These are phyloP conservation scores for Penicillium mononematosum DNA, from an alignment of 495 filamentous ascomycete species.

Conservation along the genomic window DNA sequence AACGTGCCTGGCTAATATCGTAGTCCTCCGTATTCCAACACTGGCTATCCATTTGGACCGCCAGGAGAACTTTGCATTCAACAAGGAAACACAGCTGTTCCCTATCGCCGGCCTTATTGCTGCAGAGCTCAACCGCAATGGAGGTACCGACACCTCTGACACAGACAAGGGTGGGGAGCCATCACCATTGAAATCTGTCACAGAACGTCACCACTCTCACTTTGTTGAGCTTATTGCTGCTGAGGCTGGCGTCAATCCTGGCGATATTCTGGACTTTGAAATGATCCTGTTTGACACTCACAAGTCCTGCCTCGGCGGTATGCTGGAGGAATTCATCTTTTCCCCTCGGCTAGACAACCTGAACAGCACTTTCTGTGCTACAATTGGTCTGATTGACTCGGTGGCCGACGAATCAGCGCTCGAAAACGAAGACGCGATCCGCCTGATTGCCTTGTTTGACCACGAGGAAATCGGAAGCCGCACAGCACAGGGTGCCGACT, in stretches of 20 bases:
- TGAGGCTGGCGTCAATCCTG: conserved; percentile 64
- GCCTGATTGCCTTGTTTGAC: conserved; percentile 89
- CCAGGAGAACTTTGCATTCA: conserved; percentile 80
- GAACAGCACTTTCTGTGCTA: conserved; percentile 88
- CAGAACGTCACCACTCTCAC: conserved; percentile 85
- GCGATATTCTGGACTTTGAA: conserved; percentile 88
- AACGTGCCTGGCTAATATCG: conserved; percentile 7
- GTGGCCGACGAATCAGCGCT: conserved; percentile 60
- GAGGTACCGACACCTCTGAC: conserved; percentile 39
- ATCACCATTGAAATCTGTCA: conserved; percentile 69
- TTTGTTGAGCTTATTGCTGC: conserved; percentile 83
- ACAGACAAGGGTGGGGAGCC: conserved; percentile 45
- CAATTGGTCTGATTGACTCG: conserved; percentile 77
- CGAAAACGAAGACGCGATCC: conserved; percentile 75
- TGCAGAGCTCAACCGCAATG: conserved; percentile 79
- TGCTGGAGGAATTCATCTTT: conserved; percentile 93
- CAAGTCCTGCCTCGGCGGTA: conserved; percentile 78
- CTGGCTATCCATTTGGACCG: conserved; percentile 92
- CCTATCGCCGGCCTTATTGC: conserved; percentile 87
- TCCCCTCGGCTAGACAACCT: conserved; percentile 92
- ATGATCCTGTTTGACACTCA: conserved; percentile 95
- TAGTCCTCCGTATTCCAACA: conserved; percentile 82
- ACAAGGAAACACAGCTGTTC: conserved; percentile 94
- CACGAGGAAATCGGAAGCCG: conserved; percentile 95
- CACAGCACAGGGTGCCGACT: conserved; percentile 90